Conservation (phyloP, 257 asterid species). For the Petrea volubilis region DNA sequence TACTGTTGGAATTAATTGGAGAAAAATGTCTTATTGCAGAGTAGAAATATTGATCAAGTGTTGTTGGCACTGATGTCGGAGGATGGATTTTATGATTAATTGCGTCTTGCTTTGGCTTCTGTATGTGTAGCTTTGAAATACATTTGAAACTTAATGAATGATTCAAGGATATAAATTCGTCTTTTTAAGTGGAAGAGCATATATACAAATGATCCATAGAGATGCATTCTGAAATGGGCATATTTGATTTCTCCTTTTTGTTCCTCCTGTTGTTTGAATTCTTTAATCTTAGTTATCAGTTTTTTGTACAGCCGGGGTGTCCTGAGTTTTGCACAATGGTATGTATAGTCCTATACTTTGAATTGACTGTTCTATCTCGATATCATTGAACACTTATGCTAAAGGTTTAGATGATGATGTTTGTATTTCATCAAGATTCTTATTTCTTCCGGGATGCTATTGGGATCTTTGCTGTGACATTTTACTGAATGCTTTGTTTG, state of each 20-base stretch:
- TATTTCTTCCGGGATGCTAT: background rate
- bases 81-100: conserved; percentile 13
- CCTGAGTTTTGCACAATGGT: background rate
- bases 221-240: background rate
- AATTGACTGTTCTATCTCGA: conserved; percentile 1
- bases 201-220: background rate
- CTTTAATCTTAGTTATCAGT: background rate
- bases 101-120: conserved; percentile 11
- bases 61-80: conserved; percentile 6
- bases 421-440: background rate
- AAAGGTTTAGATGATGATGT: conserved; percentile 17
- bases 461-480: conserved; percentile 6
- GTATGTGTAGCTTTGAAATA: background rate
- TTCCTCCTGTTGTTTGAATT: background rate
- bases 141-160: background rate
- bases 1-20: conserved; percentile 13
- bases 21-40: background rate
- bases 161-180: background rate
- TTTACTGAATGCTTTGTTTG: conserved; percentile 4
- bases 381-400: conserved; percentile 8
- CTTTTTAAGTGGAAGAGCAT: background rate
- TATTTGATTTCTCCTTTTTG: background rate
- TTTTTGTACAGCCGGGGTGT: background rate
- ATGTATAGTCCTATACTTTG: background rate
- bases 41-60: background rate